Percentiles rank a stretch among this genome's conserved stretches.
Conservation (phyloP, 768 basidiomycete genomes). For the Tricholoma sp. region DNA sequence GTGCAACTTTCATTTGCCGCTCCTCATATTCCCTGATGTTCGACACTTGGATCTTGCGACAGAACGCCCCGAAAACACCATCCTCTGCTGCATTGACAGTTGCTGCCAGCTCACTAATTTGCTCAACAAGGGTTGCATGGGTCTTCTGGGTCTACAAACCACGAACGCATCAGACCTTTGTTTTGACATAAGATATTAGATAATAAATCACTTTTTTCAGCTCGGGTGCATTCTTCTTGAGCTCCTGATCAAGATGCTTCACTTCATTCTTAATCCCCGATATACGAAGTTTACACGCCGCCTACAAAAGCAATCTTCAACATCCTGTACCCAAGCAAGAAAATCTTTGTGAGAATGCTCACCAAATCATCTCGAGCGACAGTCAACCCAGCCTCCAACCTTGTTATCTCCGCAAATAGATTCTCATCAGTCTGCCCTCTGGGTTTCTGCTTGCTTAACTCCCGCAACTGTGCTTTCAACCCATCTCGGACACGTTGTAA, state of each 20-base stretch:
- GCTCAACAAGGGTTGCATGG: slow-evolving; percentile 45
- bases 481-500: slow-evolving; percentile 59
- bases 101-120: slow-evolving; percentile 49
- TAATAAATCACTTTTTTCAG: slow-evolving; percentile 54
- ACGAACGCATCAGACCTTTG: too few relatives aligned
- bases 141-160: slow-evolving; percentile 45
- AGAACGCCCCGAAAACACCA: slow-evolving; percentile 72
- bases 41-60: slow-evolving; percentile 66
- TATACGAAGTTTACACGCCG: slow-evolving; percentile 68
- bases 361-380: slow-evolving; percentile 84
- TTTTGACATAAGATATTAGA: neutral
- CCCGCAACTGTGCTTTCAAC: slow-evolving; percentile 69
- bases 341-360: slow-evolving; percentile 16
- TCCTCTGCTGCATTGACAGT: slow-evolving; percentile 79
- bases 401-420: slow-evolving; percentile 67
- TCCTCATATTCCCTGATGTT: slow-evolving; percentile 94
- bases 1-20: slow-evolving; percentile 80
- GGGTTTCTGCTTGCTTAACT: slow-evolving; percentile 81
- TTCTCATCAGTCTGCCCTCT: slow-evolving; percentile 81
- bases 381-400: slow-evolving; percentile 72
- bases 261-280: slow-evolving; percentile 81
- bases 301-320: slow-evolving; percentile 33
- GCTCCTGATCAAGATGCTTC: slow-evolving; percentile 70
- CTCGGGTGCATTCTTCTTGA: slow-evolving; percentile 63
- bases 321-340: neutral